phyloP scores from a whole-genome alignment of 1,139 yeast genomes.

The Yarrowia galli region DNA sequence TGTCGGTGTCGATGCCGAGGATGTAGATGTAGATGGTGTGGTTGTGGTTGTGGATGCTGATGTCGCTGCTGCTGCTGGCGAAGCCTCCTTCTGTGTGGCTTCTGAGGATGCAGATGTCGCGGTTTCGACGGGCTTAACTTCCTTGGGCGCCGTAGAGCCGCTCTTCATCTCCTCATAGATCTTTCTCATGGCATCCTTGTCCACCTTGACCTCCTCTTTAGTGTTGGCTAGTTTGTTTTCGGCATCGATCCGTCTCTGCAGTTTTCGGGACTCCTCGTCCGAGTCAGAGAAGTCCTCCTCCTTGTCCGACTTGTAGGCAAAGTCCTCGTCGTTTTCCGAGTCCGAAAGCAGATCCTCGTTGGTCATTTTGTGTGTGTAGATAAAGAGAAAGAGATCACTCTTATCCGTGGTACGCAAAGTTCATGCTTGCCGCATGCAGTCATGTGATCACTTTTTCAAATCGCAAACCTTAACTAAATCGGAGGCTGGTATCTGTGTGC shows the following conservation, averaged over 20 bases:
- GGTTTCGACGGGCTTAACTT: conserved; percentile 11
- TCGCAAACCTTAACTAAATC: background rate
- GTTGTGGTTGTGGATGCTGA: background rate
- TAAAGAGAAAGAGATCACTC: background rate
- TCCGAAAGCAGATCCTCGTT: conserved; percentile 35
- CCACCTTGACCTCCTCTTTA: conserved; percentile 56
- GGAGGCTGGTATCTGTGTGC: too few species aligned
- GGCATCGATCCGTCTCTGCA: conserved; percentile 47
- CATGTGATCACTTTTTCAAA: conserved; percentile 25
- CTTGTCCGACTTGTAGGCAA: conserved; percentile 41
- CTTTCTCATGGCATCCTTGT: conserved; percentile 66
- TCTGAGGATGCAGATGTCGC: background rate
- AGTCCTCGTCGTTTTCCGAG: conserved; percentile 44
- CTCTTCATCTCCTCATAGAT: conserved; percentile 52
- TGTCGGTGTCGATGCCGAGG: background rate
- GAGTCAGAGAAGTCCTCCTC: conserved; percentile 41
- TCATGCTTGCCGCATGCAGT: conserved; percentile 7
- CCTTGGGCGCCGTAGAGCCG: conserved; percentile 43
- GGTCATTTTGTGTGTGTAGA: background rate
- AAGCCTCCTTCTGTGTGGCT: background rate
- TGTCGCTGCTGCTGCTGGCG: background rate
- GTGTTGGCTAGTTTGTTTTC: conserved; percentile 48
- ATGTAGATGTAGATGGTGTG: background rate
- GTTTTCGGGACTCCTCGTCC: conserved; percentile 43
- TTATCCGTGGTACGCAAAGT: background rate